A percentile compares a stretch with the other conserved stretches of the same genome.
phyloP scores from a whole-genome alignment of 1,284 basidiomycete species.

The Apiotrichum sp. region DNA sequence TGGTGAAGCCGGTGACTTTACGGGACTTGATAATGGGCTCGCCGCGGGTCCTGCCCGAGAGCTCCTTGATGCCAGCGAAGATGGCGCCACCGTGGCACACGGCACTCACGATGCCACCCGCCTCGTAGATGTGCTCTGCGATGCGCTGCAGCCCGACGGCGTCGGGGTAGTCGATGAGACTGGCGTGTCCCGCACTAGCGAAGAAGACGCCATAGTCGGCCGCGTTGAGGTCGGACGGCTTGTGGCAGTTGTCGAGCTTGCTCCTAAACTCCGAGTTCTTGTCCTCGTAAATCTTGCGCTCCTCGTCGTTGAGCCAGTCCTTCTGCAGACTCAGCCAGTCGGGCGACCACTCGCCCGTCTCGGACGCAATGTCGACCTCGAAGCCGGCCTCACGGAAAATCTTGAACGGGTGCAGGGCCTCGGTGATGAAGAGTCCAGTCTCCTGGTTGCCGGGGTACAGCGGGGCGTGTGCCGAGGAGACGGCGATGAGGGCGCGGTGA shows the following conservation, averaged over 20 bases:
- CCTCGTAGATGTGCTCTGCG: conserved; percentile 9
- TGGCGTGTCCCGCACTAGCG: conserved; percentile 19
- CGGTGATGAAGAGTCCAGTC: conserved; percentile 23
- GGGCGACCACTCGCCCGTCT: conserved; percentile 15
- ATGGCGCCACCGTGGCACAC: conserved; percentile 20
- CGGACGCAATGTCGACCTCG: conserved; percentile 20
- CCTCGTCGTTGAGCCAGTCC: conserved; percentile 13
- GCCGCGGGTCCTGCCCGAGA: not conserved
- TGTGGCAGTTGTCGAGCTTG: conserved; percentile 16
- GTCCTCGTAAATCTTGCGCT: conserved; percentile 15
- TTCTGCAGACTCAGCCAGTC: conserved; percentile 12
- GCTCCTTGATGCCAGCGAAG: conserved; percentile 4
- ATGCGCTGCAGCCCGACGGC: conserved; percentile 14
- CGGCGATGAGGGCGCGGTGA: conserved; percentile 16
- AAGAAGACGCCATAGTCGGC: conserved; percentile 20
- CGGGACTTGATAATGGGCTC: conserved; percentile 11
- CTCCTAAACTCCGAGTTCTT: conserved; percentile 11
- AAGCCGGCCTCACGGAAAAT: conserved; percentile 18
- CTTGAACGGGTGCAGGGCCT: conserved; percentile 23
- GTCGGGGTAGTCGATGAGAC: conserved; percentile 21
- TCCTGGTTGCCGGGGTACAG: conserved; percentile 15
- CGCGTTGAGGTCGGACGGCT: conserved; percentile 9
- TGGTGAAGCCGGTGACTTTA: conserved; percentile 20
- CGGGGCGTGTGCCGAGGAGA: conserved; percentile 18
- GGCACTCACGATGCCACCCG: conserved; percentile 17